Percentiles rank a stretch among this genome's conserved stretches.
Evolutionary conservation across 768 basidiomycete genomes (phyloP).

Genomic region (Russula earlei): DNA sequence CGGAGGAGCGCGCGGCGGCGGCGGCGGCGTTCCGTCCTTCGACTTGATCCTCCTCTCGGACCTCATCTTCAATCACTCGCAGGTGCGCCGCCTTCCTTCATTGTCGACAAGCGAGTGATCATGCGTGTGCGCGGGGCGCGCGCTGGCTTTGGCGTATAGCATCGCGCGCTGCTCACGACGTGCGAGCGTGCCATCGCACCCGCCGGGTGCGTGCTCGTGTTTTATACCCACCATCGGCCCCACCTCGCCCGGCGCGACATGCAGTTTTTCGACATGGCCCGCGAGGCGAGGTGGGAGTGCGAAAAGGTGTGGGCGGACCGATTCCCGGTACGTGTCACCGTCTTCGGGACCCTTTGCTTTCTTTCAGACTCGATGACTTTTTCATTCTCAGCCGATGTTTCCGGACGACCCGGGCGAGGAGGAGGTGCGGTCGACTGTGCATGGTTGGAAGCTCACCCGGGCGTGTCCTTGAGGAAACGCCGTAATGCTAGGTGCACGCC

Average conservation of each 20-base stretch:
- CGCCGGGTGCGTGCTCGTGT: constrained; percentile 50
- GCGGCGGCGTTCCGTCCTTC: constrained; percentile 31
- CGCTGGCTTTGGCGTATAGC: too few species aligned
- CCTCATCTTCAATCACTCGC: constrained; percentile 91
- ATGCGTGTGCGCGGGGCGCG: too few species aligned
- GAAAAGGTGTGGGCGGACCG: constrained; percentile 55
- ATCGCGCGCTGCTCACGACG: constrained; percentile 69
- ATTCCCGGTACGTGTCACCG: constrained; percentile 44
- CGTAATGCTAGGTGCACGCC: too few species aligned
- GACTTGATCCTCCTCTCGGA: constrained; percentile 86
- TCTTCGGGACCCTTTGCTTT: background rate
- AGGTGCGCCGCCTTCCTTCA: constrained; percentile 36
- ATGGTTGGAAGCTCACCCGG: constrained; percentile 64
- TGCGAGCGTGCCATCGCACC: constrained; percentile 40
- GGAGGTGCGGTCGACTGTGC: constrained; percentile 68
- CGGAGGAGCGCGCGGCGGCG: too few species aligned
- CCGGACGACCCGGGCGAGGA: constrained; percentile 78
- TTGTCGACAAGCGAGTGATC: too few species aligned
- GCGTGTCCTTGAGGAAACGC: background rate
- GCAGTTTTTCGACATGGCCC: constrained; percentile 66
- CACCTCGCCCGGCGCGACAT: constrained; percentile 76
- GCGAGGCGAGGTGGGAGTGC: constrained; percentile 57
- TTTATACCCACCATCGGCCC: constrained; percentile 85
- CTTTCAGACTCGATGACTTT: background rate
- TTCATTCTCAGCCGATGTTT: constrained; percentile 68